A percentile compares a stretch with the other conserved stretches of the same genome.
phyloP scores from a whole-genome alignment of 2,329 filamentous ascomycete species.

The Ceratocystiopsis minuta region DNA sequence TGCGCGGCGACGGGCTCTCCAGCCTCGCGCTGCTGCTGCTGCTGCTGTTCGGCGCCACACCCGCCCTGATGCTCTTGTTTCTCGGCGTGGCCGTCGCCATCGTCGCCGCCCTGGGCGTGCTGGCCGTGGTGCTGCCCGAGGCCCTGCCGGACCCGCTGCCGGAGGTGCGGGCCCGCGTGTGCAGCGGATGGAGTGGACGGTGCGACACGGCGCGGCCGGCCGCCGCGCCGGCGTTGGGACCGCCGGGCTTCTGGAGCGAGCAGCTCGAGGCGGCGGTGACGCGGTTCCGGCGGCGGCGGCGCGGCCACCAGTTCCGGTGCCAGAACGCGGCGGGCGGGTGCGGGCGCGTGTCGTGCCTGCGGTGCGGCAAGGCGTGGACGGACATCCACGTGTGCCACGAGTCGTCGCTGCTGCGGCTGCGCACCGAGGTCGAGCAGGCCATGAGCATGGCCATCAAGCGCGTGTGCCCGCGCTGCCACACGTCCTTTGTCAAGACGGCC shows the following conservation, averaged over 20 bases:
- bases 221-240: background rate
- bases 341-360: conserved; percentile 54
- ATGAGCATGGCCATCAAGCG: conserved; percentile 90
- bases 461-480: conserved; percentile 79
- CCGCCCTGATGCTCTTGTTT: conserved; percentile 33
- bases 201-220: background rate
- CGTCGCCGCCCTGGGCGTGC: conserved; percentile 18
- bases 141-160: conserved; percentile 28
- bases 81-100: too few species aligned
- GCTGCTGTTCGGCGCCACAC: conserved; percentile 34
- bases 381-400: conserved; percentile 87
- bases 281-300: conserved; percentile 50
- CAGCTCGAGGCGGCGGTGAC: conserved; percentile 42
- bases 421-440: conserved; percentile 78
- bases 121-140: conserved; percentile 9
- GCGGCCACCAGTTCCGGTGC: conserved; percentile 63
- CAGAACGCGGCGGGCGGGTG: conserved; percentile 54
- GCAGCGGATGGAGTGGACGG: too few species aligned
- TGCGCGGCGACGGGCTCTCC: conserved; percentile 30
- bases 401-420: conserved; percentile 60
- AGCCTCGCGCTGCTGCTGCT: conserved; percentile 32
- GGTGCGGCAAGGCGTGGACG: conserved; percentile 65
- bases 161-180: background rate
- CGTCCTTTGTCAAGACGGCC: conserved; percentile 78
- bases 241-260: conserved; percentile 15